Evolutionary conservation across 306 rosid species (phyloP).

Genomic region (cucumber (Cucumis sativus)): Cucumber_9930_V3 NC_026655.2:13281001-13281500

Average conservation of each 20-base stretch:
- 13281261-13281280: too few species aligned
- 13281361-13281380: background rate
- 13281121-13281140: background rate
- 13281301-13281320: background rate
- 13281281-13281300: background rate
- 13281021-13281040: background rate
- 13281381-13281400: background rate
- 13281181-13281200: too few species aligned
- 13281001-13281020: background rate
- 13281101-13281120: constrained; percentile 1
- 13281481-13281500: background rate
- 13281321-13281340: background rate
- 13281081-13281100: background rate
- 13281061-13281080: background rate
- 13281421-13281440: background rate
- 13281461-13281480: background rate
- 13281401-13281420: background rate
- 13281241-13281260: background rate
- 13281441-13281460: background rate
- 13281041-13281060: background rate
- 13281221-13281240: background rate
- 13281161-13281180: background rate
- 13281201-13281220: background rate
- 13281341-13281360: background rate
- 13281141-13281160: background rate